Conservation (phyloP, 331 rosid species). For the Malus hybrid region DNA sequence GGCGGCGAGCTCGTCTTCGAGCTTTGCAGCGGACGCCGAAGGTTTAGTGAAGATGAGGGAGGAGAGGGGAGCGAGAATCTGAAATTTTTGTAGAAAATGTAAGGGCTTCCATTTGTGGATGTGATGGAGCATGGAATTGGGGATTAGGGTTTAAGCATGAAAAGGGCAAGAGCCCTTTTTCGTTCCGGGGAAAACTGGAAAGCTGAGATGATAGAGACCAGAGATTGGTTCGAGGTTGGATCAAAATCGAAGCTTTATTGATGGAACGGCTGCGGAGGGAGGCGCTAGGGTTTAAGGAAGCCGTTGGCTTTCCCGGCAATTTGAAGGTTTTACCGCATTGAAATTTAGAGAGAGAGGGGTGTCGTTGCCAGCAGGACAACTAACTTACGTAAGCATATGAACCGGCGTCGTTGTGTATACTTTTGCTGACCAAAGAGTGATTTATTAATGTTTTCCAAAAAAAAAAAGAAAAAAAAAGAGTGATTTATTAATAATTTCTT, state of each 20-base stretch:
- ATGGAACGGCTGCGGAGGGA: background rate
- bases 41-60: slow-evolving; percentile 24
- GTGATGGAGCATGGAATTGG: slow-evolving; percentile 37
- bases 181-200: background rate
- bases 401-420: background rate
- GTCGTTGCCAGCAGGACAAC: background rate
- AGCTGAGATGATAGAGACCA: background rate
- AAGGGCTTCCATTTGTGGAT: slow-evolving; percentile 18
- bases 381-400: background rate
- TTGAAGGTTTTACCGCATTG: slow-evolving; percentile 1
- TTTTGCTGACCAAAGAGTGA: no score
- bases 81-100: slow-evolving; percentile 8
- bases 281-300: slow-evolving; percentile 24
- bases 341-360: background rate
- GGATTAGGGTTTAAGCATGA: background rate
- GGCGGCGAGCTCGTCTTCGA: slow-evolving; percentile 12
- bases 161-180: background rate
- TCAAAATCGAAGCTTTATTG: background rate
- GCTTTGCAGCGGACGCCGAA: slow-evolving; percentile 22
- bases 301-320: slow-evolving; percentile 33
- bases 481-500: no score
- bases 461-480: no score
- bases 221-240: background rate
- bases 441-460: no score
- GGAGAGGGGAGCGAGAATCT: slow-evolving; percentile 10